Evolutionary conservation across 163 green algal genomes (phyloP), one percentile per base, ranked within the genome.

Genomic region (Coccomyxa subellipsoidea): DNA sequence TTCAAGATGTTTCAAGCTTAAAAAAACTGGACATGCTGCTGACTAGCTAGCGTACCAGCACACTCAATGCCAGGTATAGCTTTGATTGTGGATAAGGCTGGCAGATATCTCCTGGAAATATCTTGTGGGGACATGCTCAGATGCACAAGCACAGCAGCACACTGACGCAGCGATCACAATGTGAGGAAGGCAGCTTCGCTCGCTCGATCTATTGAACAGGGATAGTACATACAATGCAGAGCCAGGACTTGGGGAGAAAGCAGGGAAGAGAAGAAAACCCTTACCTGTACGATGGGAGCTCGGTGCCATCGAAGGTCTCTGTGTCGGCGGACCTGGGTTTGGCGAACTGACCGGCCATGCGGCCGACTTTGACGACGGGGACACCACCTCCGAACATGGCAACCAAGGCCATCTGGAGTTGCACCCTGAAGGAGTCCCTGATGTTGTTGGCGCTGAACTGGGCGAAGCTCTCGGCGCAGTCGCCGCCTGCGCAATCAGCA

Each of bases 301-400:
- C 86, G 2, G 94, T 87, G 69, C 90, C 93, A 78, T 94, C 89
- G 35, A 93, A 90, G 37, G 85, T 92, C 90, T 98, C 95, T 21
- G 89, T 88, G 81, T 90, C 81, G 1, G 90, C 82, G 35, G 84
- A 90, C 27, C 94, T 86, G 5, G 95, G 95, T 91, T 99, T 99
- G 83, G 97, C 97, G 84, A 99, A 99, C 90, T 99, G 97, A 0
- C 97, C 97, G 7, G 96, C 96, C 89, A 98, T 96, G 81, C 96
- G 93, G 25, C 96, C 96, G 25, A 99, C 91, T 93, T 99, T 99
- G 9, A 99, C 92, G 15, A 99, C 92, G 7, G 97, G 96, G 82
- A 99, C 90, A 77, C 94, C 94, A 21, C 94, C 95, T 38, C 96
- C 97, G 80, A 97, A 99, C 87, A 97, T 98, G 80, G 99, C 90